Evolutionary conservation across 169 alveolate genomes (phyloP), one percentile per base, ranked within the genome.

Genomic region (Plasmodium yoelii): DNA sequence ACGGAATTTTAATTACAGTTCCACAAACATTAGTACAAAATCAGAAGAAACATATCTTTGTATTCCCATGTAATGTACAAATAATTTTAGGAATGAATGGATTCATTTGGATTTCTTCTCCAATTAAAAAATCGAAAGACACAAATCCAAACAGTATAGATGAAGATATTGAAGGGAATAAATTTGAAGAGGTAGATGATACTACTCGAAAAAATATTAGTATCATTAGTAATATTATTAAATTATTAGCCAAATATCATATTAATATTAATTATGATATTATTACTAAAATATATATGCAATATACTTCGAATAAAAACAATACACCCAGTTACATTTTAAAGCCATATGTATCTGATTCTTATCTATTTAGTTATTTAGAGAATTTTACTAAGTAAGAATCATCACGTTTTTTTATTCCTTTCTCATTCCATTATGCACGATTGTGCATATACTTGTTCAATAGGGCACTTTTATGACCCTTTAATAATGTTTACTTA

Each of bases 71-170:
- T 71, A 97, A 97, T 47, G 95, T 96, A 13, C 94, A 94, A 61
- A 87, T 95, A 19, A 97, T 96, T 70, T 77, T 97, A 46, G 99
- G 98, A 1, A 93, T 95, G 80, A 97, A 97, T 92, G 99, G 99
- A 28, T 65, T 60, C 51, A 74, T 93, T 51, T 94, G 96, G 96
- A 88, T 95, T 57, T 95, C 94, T 53, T 94, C 90, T 9, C 88
- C 90, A 5, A 55, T 74, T 24, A 72, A 77, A 60, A 67, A 77
- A 51, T 34, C 92, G 10, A 57, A 63, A 18, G 72, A 87, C 15
- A 57, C 86, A 13, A 84, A 77, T 42, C 93, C 87, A 15, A 63
- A 87, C 74, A 88, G 80, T 39, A 56, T 88, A 5, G 94, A 88
- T 82, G 65, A 70, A 70, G 61, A 88, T 47, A 55, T 84, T 71